Conservation (phyloP, 345 rosid species). For the Conringia planisiliqua region DNA sequence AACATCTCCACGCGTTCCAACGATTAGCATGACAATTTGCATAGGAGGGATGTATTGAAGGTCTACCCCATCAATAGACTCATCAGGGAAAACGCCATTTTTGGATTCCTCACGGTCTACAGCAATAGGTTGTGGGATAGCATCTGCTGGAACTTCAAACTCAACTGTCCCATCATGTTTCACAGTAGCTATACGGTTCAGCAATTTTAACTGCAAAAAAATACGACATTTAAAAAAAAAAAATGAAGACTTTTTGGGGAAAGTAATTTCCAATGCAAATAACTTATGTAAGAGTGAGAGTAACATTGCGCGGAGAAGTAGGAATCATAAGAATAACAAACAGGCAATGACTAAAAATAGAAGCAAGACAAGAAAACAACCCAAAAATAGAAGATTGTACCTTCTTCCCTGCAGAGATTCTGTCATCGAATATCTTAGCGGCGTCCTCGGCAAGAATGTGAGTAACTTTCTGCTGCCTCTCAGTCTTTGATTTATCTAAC, state of each 20-base stretch:
- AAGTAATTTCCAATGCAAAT: background rate
- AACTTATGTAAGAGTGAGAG: background rate
- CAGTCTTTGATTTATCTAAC: constrained; percentile 76
- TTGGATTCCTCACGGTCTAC: constrained; percentile 32
- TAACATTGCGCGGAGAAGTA: background rate
- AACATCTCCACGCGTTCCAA: constrained; percentile 90
- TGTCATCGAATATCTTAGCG: constrained; percentile 73
- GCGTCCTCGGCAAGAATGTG: constrained; percentile 74
- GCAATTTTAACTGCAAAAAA: constrained; percentile 63
- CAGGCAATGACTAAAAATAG: constrained; percentile 14
- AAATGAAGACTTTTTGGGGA: constrained; percentile 14
- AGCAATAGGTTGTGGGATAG: constrained; percentile 49
- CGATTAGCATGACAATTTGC: constrained; percentile 64
- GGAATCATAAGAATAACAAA: background rate
- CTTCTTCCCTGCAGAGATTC: constrained; percentile 68
- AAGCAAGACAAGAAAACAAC: background rate
- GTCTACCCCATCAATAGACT: constrained; percentile 63
- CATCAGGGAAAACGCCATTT: constrained; percentile 47
- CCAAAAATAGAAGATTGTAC: constrained; percentile 37
- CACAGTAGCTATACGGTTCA: constrained; percentile 91
- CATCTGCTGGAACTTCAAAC: constrained; percentile 81
- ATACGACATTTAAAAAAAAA: constrained; percentile 11
- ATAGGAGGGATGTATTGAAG: constrained; percentile 65
- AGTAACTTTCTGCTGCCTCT: constrained; percentile 46
- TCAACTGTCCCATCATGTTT: constrained; percentile 96